Conservation (phyloP, 2,329 filamentous ascomycete genomes). For the Phaeoacremonium minimum region DNA sequence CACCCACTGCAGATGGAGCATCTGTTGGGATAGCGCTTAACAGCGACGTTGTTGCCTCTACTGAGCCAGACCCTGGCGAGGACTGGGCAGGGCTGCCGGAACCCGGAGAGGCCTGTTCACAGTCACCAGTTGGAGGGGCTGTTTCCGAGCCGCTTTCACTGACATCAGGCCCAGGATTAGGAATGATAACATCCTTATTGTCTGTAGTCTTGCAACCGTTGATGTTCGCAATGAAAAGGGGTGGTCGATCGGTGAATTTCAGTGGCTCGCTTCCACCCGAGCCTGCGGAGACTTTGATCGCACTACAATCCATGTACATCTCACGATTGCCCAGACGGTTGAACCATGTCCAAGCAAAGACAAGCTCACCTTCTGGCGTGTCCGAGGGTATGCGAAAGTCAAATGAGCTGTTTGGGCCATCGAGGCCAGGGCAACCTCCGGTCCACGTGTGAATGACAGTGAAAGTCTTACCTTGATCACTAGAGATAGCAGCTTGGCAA, state of each 20-base stretch:
- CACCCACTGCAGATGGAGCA: too few relatives aligned
- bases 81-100: too few relatives aligned
- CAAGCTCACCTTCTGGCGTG: slow-evolving; percentile 42
- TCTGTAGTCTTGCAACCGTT: slow-evolving; percentile 6
- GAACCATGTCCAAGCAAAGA: slow-evolving; percentile 62
- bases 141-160: slow-evolving; percentile 1
- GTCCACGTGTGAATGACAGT: slow-evolving; percentile 39
- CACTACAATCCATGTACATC: slow-evolving; percentile 68
- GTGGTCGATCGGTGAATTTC: slow-evolving; percentile 1
- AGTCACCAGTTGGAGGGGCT: background rate
- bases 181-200: slow-evolving; percentile 1
- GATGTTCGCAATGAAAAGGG: slow-evolving; percentile 4
- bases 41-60: too few relatives aligned
- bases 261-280: background rate
- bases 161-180: slow-evolving; percentile 3
- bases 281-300: slow-evolving; percentile 41
- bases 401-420: slow-evolving; percentile 33
- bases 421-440: slow-evolving; percentile 27
- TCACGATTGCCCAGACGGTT: slow-evolving; percentile 61
- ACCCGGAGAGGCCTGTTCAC: background rate
- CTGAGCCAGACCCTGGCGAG: too few relatives aligned
- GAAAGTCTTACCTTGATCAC: slow-evolving; percentile 56
- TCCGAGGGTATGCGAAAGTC: slow-evolving; percentile 50
- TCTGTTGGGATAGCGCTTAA: too few relatives aligned
- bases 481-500: slow-evolving; percentile 59